Base-by-base conservation (phyloP, 148 eudicot species). In the Bassia scoparia region DNA sequence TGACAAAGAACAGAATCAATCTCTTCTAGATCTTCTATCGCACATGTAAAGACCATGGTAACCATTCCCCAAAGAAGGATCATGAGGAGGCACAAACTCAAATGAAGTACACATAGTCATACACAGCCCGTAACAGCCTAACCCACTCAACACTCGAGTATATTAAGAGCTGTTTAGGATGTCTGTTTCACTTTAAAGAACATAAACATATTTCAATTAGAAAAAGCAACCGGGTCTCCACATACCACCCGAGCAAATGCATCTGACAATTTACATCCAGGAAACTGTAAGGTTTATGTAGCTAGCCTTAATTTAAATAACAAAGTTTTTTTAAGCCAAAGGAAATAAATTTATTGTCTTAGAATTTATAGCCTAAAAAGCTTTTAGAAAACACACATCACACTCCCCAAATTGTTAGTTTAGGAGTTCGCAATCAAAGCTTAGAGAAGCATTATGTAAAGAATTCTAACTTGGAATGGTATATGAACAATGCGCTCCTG, bases 401-500 rank as follows among this genome's bases (percentile, higher is more conserved):
- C 26, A 64, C 18, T 16, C 8, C 13, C 63, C 15, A 34, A 60
- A 35, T 30, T 9, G 12, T 2, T 3, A 29, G 46, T 7, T 64
- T 71, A 30, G 52, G 37, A 50, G 53, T 48, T 49, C 14, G 29
- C 46, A 24, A n/a, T 14, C n/a, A 35, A 24, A 65, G 27, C 17
- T n/a, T 14, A 49, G 61, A 61, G 55, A 66, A 52, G 41, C 34
- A 46, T 34, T 61, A 53, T 27, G n/a, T 26, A 69, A 24, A 37
- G 30, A 72, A 38, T 69, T 29, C 89, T 62, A 67, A 92, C 99
- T 75, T 13, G 97, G 94, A 81, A 92, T 86, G 52, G 97, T 83
- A 78, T 90, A 86, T 62, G 83, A 84, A 66, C 88, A 79, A 63
- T 64, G 76, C 73, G 92, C 85, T 78, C 87, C 90, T 38, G 97